Evolutionary conservation across 1,139 yeast genomes (phyloP).

Genomic region (Hyphopichia pseudoburtonii): DNA sequence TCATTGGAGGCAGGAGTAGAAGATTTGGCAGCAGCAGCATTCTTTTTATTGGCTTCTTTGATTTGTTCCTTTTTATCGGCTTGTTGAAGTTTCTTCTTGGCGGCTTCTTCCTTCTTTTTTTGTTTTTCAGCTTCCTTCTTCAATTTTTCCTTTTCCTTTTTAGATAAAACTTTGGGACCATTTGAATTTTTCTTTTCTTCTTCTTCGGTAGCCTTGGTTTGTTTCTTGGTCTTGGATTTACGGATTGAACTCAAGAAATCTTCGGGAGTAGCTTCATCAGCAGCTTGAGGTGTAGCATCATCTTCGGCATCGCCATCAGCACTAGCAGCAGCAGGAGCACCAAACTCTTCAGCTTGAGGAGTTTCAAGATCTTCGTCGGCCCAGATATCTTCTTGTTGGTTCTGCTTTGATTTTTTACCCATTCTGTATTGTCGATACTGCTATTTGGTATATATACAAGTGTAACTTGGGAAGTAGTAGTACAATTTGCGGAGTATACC

Average conservation of each 20-base stretch:
- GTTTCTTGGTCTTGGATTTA: conserved; percentile 76
- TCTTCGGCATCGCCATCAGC: conserved; percentile 12
- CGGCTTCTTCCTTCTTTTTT: conserved; percentile 87
- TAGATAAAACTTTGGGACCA: conserved; percentile 78
- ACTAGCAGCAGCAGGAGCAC: conserved; percentile 21
- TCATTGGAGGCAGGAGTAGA: conserved; percentile 21
- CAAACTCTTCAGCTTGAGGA: conserved; percentile 59
- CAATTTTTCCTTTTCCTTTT: conserved; percentile 96
- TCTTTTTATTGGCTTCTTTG: conserved; percentile 60
- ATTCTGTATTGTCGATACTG: conserved; percentile 15
- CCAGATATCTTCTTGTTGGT: conserved; percentile 72
- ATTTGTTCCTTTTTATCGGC: conserved; percentile 66
- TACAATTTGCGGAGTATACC: no score
- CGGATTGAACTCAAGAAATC: conserved; percentile 85
- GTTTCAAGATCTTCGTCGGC: conserved; percentile 73
- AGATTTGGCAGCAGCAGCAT: conserved; percentile 44
- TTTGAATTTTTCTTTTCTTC: conserved; percentile 41
- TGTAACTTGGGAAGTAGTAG: no score
- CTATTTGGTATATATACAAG: neutral
- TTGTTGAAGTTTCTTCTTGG: conserved; percentile 69
- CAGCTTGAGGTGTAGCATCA: conserved; percentile 36
- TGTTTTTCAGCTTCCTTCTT: conserved; percentile 97
- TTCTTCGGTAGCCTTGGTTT: conserved; percentile 53
- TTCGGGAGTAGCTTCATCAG: conserved; percentile 37
- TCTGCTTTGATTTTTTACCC: conserved; percentile 57